Base-by-base conservation (phyloP, 495 filamentous ascomycete genomes). In the Viridothelium virens region DNA sequence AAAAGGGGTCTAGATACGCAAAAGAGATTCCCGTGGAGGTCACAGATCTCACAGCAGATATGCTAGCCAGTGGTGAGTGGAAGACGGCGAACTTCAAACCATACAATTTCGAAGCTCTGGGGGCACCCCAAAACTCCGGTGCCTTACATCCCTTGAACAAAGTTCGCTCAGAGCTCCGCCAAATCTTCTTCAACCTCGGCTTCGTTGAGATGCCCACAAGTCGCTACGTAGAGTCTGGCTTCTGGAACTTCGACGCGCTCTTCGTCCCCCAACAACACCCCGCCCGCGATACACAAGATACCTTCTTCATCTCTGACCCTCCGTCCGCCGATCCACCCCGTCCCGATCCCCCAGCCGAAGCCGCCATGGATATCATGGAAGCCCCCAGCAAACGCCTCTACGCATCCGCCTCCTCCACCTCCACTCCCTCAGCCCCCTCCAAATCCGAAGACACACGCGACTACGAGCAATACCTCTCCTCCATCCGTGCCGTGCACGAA, bases 221-320 rank as follows among this genome's bases (percentile, higher is more conserved):
- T 7, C 46, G 87, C 71, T 94, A 87, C 74, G 92, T 97, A 66
- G 94, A 98, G 80, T 92, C 91, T 31, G 92, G 92, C 47, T 96
- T 97, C 87, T 98, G 93, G 89, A 97, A 97, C 78, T 97, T 97
- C 76, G 94, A 97, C 70, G 86, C 92, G 50, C 92, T 98, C 66
- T 97, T 91, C 79, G 91, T 98, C 33, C 92, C 92, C 36, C 94
- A 98, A 78, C 93, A 97, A 82, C 94, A 97, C 76, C 94, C 93
- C 39, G 92, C 94, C 67, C 90, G 94, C 71, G 94, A 97, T 73
- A 80, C 96, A 44, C 94, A 97, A 83, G 92, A 97, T 74, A 98
- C 94, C 66, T 96, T 97, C 83, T 97, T 96, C 80, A 92, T 97
- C 72, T 91, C 91, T 59, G 93, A 97, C 70, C 94, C 93, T 9